phyloP scores from a whole-genome alignment of 2,329 filamentous ascomycete species.

The Passalora sequoiae region DNA sequence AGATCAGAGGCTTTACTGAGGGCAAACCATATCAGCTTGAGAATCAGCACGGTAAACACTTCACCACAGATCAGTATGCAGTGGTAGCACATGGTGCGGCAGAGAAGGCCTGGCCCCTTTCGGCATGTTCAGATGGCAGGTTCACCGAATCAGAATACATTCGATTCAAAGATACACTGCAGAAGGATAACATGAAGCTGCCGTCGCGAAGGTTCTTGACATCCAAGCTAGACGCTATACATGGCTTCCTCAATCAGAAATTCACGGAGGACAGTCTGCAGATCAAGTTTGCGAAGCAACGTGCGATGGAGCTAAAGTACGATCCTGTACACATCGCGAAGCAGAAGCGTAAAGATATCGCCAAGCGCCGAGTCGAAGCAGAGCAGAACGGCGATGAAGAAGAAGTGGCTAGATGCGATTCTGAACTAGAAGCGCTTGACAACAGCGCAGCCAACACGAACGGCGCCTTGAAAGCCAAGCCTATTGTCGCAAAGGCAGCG shows the following conservation, averaged over 20 bases:
- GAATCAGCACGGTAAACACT: constrained; percentile 64
- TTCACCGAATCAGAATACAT: constrained; percentile 78
- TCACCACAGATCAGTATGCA: constrained; percentile 82
- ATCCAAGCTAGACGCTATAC: constrained; percentile 75
- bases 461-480: constrained; percentile 45
- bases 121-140: constrained; percentile 76
- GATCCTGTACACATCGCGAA: constrained; percentile 54
- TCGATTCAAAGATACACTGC: constrained; percentile 70
- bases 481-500: constrained; percentile 43
- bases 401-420: constrained; percentile 45
- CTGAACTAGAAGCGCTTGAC: constrained; percentile 52
- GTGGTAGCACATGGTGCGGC: constrained; percentile 76
- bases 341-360: constrained; percentile 62
- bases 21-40: constrained; percentile 81
- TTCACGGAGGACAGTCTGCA: constrained; percentile 82
- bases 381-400: constrained; percentile 59
- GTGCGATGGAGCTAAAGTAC: constrained; percentile 56
- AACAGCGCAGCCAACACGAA: constrained; percentile 62
- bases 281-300: constrained; percentile 68
- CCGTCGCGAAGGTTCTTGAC: constrained; percentile 67
- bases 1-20: constrained; percentile 77
- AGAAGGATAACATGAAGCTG: constrained; percentile 64
- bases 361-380: constrained; percentile 62
- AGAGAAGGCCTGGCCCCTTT: constrained; percentile 81
- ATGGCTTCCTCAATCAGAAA: constrained; percentile 67